Conservation (phyloP, 176 grass and related monocot species). For the Oryza glaberrima region DNA sequence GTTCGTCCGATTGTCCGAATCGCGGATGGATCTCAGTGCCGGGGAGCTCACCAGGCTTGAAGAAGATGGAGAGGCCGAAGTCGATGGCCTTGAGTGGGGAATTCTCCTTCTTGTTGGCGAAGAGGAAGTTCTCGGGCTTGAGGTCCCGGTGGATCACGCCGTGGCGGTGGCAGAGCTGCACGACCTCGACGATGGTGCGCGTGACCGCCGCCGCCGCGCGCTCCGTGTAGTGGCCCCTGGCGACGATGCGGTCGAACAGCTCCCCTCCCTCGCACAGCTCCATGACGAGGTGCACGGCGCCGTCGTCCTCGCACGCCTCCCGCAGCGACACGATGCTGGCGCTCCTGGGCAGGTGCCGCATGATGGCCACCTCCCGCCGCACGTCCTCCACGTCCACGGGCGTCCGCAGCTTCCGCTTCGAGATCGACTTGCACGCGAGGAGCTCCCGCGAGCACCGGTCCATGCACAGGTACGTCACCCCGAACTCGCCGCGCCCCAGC, state of each 20-base stretch:
- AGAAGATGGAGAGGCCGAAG: constrained; percentile 99
- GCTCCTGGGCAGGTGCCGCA: constrained; percentile 90
- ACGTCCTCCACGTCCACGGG: constrained; percentile 98
- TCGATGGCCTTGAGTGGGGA: constrained; percentile 97
- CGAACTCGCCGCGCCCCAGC: constrained; percentile 98
- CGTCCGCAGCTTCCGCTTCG: constrained; percentile 97
- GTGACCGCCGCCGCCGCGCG: constrained; percentile 84
- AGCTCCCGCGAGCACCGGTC: constrained; percentile 73
- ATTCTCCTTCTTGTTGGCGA: constrained; percentile 99
- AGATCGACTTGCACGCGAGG: constrained; percentile 99
- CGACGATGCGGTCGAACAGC: constrained; percentile 95
- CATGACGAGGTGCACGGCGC: constrained; percentile 98
- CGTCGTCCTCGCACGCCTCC: constrained; percentile 97
- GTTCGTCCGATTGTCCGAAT: constrained; percentile 34
- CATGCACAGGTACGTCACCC: constrained; percentile 96
- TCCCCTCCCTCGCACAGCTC: constrained; percentile 99
- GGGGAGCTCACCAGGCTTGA: constrained; percentile 80
- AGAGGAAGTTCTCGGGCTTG: constrained; percentile 99
- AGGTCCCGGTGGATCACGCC: constrained; percentile 99
- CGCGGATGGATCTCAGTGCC: constrained; percentile 8
- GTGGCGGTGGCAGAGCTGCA: constrained; percentile 96
- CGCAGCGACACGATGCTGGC: constrained; percentile 81
- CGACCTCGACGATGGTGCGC: constrained; percentile 95
- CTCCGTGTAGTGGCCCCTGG: constrained; percentile 93
- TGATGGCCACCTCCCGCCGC: constrained; percentile 98